Conservation (phyloP, 2,329 filamentous ascomycete genomes). For the Colletotrichum falcatum region DNA sequence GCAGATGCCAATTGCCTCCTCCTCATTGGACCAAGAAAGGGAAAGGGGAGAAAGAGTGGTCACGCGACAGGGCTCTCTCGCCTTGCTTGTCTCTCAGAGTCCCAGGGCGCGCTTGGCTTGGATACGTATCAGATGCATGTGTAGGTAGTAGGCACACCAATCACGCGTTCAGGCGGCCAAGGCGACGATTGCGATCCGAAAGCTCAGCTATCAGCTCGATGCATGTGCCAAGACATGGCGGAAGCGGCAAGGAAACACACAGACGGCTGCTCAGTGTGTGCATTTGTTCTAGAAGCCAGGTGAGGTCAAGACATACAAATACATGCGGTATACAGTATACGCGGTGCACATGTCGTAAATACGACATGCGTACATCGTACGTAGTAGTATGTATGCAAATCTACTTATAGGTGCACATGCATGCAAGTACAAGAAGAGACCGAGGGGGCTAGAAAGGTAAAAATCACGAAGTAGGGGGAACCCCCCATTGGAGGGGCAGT, state of each 20-base stretch:
- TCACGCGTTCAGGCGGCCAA: neutral
- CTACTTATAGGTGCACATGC: neutral
- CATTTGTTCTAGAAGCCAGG: constrained; percentile 14
- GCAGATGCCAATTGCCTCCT: constrained; percentile 1
- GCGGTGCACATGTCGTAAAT: too few relatives aligned
- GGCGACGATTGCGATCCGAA: neutral
- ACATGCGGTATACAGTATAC: neutral
- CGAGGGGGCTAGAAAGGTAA: neutral
- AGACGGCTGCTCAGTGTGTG: neutral
- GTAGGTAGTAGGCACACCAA: too few relatives aligned
- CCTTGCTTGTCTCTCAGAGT: neutral
- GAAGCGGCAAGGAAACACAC: neutral
- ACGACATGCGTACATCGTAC: too few relatives aligned
- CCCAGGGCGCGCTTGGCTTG: too few relatives aligned
- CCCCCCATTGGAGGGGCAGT: constrained; percentile 12
- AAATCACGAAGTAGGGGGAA: neutral
- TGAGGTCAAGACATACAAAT: neutral
- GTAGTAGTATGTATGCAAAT: neutral
- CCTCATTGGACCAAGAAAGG: constrained; percentile 19
- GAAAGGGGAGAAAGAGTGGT: neutral
- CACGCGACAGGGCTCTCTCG: constrained; percentile 2
- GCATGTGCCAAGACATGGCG: constrained; percentile 8
- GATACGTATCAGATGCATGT: neutral
- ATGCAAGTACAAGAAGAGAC: neutral
- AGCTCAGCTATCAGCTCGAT: constrained; percentile 5